Conservation (phyloP, 2,329 filamentous ascomycete genomes). For the Alternaria arbusti region DNA sequence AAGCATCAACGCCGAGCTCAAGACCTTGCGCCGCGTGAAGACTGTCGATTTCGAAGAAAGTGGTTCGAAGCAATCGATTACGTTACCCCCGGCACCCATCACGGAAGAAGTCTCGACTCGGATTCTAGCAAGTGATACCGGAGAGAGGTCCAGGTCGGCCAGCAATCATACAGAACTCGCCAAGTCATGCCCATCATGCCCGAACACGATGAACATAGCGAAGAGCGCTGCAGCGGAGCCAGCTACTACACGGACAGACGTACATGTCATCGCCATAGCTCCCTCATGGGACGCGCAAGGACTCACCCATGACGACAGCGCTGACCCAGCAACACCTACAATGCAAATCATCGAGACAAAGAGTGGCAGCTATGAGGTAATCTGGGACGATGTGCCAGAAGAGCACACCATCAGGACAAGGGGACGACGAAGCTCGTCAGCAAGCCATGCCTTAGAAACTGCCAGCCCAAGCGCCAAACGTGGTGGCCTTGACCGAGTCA, state of each 20-base stretch:
- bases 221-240: slow-evolving; percentile 36
- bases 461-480: slow-evolving; percentile 15
- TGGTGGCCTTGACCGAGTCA: slow-evolving; percentile 39
- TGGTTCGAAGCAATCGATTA: slow-evolving; percentile 3
- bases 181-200: slow-evolving; percentile 7
- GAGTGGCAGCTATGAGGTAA: slow-evolving; percentile 34
- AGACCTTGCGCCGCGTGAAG: slow-evolving; percentile 32
- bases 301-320: neutral
- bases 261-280: slow-evolving; percentile 42
- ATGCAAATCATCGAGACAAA: slow-evolving; percentile 43
- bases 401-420: slow-evolving; percentile 10
- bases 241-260: slow-evolving; percentile 42
- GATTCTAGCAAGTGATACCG: neutral
- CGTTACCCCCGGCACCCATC: slow-evolving; percentile 2
- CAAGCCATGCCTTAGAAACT: slow-evolving; percentile 24
- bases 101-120: neutral
- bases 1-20: neutral
- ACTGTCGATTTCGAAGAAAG: slow-evolving; percentile 39
- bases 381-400: slow-evolving; percentile 39
- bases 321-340: slow-evolving; percentile 37
- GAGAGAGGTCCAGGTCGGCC: neutral
- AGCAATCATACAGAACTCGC: neutral
- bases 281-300: slow-evolving; percentile 18
- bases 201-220: slow-evolving; percentile 5
- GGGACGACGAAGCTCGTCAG: slow-evolving; percentile 27